These are phyloP conservation scores for Tuber calosporum DNA, from an alignment of 495 filamentous ascomycete species.

Conservation along the genomic window DNA sequence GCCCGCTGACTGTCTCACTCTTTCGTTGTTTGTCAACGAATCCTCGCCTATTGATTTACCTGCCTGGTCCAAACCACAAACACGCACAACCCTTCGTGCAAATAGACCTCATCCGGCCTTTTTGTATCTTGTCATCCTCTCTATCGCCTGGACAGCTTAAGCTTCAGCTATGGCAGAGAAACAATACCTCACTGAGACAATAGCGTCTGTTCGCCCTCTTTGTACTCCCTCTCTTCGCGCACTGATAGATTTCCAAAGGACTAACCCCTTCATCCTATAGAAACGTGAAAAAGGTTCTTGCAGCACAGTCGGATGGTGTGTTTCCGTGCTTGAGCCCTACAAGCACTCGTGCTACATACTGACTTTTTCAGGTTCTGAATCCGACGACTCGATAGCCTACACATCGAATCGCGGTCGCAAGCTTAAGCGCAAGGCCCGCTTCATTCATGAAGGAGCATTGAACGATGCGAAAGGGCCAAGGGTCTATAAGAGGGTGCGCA, in stretches of 20 bases:
- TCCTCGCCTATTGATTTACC: background rate
- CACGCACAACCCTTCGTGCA: background rate
- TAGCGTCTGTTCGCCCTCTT: slow-evolving; percentile 24
- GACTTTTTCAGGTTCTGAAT: slow-evolving; percentile 61
- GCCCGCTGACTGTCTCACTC: background rate
- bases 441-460: slow-evolving; percentile 68
- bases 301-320: slow-evolving; percentile 29
- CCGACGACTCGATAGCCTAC: slow-evolving; percentile 71
- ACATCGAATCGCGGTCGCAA: slow-evolving; percentile 89
- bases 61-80: background rate
- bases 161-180: slow-evolving; percentile 30
- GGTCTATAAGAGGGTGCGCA: slow-evolving; percentile 72
- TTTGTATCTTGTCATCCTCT: background rate
- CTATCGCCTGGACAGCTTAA: background rate
- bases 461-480: slow-evolving; percentile 61
- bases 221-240: background rate
- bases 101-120: background rate
- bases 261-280: slow-evolving; percentile 11
- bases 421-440: slow-evolving; percentile 71
- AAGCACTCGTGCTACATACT: background rate
- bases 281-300: slow-evolving; percentile 38
- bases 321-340: background rate
- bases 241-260: slow-evolving; percentile 7
- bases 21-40: background rate
- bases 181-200: slow-evolving; percentile 28